A percentile compares a stretch with the other conserved stretches of the same genome.
These are phyloP conservation scores for Cercospora beticola DNA, from an alignment of 2,329 filamentous ascomycete species.

Conservation along the genomic window DNA sequence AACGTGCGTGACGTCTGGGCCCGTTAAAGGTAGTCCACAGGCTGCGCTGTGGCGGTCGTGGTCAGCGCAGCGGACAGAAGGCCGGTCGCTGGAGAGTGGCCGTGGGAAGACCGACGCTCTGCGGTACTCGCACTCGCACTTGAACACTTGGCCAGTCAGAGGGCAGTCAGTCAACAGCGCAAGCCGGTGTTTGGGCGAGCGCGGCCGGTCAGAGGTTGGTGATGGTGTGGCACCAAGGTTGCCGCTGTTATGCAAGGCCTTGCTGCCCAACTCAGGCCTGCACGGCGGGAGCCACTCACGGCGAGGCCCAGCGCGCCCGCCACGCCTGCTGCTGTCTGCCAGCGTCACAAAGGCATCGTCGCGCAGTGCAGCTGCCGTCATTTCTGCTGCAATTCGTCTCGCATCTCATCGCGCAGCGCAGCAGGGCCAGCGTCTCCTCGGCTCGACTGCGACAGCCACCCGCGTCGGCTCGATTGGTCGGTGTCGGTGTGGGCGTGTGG, in stretches of 20 bases:
- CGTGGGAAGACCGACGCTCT: background rate
- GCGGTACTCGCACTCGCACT: background rate
- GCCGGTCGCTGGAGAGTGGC: background rate
- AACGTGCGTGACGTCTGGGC: background rate
- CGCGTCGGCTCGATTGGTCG: background rate
- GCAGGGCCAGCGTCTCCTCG: background rate
- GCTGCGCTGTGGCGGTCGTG: background rate
- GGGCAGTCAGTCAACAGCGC: background rate
- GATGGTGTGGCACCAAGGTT: conserved; percentile 19
- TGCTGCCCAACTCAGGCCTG: conserved; percentile 16
- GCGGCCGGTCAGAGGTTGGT: background rate
- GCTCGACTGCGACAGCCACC: background rate
- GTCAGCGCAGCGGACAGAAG: background rate
- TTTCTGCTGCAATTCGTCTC: background rate
- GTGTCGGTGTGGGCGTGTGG: conserved; percentile 2
- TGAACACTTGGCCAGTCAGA: conserved; percentile 3
- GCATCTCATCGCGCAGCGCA: background rate
- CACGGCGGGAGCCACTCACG: conserved; percentile 10
- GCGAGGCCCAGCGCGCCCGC: background rate
- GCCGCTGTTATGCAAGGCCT: conserved; percentile 10
- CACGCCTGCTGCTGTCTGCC: background rate
- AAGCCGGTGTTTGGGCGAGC: conserved; percentile 18
- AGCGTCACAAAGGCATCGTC: conserved; percentile 7
- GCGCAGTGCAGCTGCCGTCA: background rate
- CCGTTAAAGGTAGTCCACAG: background rate